Conservation (phyloP, 202 grass and related monocot genomes). For the Panicum hallii region DNA sequence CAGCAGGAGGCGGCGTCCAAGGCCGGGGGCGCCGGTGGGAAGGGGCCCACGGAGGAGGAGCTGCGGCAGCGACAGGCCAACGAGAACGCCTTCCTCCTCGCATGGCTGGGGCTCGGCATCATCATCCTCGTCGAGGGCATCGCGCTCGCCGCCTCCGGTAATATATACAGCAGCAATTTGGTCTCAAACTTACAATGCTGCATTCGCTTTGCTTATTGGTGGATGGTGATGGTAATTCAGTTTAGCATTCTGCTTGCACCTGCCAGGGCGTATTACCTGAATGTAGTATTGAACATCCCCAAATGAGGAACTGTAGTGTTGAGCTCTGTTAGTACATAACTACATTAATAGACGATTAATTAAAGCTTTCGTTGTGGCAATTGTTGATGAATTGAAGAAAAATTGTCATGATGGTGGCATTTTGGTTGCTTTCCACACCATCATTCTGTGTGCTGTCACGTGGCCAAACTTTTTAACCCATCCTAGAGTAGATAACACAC, state of each 20-base stretch:
- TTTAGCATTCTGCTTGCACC: not conserved
- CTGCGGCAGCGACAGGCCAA: slow-evolving; percentile 53
- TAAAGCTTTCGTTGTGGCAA: not conserved
- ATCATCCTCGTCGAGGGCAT: slow-evolving; percentile 89
- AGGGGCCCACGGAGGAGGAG: slow-evolving; percentile 50
- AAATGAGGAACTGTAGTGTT: not conserved
- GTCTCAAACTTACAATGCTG: not conserved
- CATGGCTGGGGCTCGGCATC: slow-evolving; percentile 77
- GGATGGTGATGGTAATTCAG: not conserved
- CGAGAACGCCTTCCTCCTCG: slow-evolving; percentile 85
- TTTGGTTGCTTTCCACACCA: not conserved
- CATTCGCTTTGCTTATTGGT: not conserved
- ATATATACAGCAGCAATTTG: not conserved
- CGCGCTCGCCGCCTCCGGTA: slow-evolving; percentile 84
- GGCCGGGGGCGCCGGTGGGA: slow-evolving; percentile 33
- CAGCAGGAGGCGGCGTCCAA: slow-evolving; percentile 40
- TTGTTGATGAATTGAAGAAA: not conserved
- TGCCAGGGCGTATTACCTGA: not conserved
- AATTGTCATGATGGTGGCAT: not conserved
- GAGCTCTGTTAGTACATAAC: not conserved
- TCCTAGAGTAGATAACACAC: not conserved
- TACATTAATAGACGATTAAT: not conserved
- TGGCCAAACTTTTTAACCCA: not conserved
- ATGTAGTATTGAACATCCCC: not conserved
- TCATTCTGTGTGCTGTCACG: not conserved